Base-by-base conservation (phyloP, 1,139 yeast species). In the Saccharomyces pastorianus region DNA sequence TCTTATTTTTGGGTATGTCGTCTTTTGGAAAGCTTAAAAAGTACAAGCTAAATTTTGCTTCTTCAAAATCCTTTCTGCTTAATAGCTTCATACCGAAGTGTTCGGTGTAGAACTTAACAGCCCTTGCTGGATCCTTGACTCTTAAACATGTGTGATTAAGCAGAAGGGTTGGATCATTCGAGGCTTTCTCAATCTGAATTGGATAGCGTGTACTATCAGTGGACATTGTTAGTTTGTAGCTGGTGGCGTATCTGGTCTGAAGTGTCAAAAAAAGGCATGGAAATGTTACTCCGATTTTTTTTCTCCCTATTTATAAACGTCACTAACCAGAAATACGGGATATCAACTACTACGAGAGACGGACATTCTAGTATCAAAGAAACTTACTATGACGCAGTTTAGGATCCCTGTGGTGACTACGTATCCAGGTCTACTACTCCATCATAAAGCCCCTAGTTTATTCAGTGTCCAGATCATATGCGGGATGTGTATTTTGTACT, bases 131-230 rank as follows among this genome's bases (percentile, higher is more conserved):
- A 67, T 91, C 90, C 67, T 88, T 85, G 63, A 93, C 81, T 63
- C 96, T 83, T 55, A 91, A 71, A 74, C 93, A 81, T 4, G 90
- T 83, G 68, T 83, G 88, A 73, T 85, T 85, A 62, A 84, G 72
- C 41, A 60, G 61, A 25, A 71, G 49, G 1, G 71, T 58, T 2
- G 61, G 51, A 54, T 65, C 66, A 13, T 55, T 56, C 6, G 42
- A 53, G 6, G 69, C 66, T 44, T 63, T 46, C 46, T 57, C 58
- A 41, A 66, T 61, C 47, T 56, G 57, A 27, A 50, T 55, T 6
- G 61, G 56, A 51, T 58, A 66, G 26, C 23, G 47, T 9, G 13
- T 38, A 9, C 6, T 20, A 38, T 11, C 26, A 38, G 23, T 38
- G 17, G 47, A 41, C 51, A 41, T 49, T 27, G 47, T 27, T 8